Base-by-base conservation (phyloP, 163 green algal species). In the Scenedesmus sp. region DNA sequence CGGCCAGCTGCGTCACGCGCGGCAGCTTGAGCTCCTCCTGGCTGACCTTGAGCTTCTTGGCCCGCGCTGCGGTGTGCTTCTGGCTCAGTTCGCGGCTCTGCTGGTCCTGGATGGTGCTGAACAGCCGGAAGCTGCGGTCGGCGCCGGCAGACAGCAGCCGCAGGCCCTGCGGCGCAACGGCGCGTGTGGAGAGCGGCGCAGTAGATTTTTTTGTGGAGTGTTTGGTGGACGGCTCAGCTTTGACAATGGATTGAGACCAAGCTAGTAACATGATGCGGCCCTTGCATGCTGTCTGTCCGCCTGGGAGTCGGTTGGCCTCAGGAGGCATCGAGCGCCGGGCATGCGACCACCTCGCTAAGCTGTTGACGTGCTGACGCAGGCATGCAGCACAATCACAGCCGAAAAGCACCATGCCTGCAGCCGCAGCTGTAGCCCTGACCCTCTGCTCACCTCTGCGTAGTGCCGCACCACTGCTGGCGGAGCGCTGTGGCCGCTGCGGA, bases 1-100 rank as follows among this genome's bases (percentile, higher is more conserved):
- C 95, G 72, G 95, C 96, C 92, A 98, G 86, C 72, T 90, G 94
- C 42, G 95, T 79, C 56, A 98, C 89, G 2, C 91, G 88, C 3
- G 94, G 87, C 83, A 99, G 94, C 91, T 98, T 98, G 7, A 99
- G 88, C 87, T 99, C 96, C 73, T 94, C 59, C 81, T 97, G 93
- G 37, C 79, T 51, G 35, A 97, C 87, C 46, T 93, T 94, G 26
- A 95, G 72, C 56, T 93, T 89, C 88, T 98, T 98, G 43, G 98
- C 97, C 15, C 84, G 83, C 44, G 84, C 86, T 51, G 83, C 93
- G 0, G 95, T 93, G 88, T 97, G 93, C 73, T 94, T 89, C 93
- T 99, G 97, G 65, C 95, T 97, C 70, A 99, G 94, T 94, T 99
- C 98, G 1, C 95, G 92, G 85, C 94, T 98, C 92, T 99, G 98